Percentiles rank a stretch among this genome's conserved stretches.
phyloP scores from a whole-genome alignment of 1,139 yeast genomes.

The Candida dubliniensis region DNA sequence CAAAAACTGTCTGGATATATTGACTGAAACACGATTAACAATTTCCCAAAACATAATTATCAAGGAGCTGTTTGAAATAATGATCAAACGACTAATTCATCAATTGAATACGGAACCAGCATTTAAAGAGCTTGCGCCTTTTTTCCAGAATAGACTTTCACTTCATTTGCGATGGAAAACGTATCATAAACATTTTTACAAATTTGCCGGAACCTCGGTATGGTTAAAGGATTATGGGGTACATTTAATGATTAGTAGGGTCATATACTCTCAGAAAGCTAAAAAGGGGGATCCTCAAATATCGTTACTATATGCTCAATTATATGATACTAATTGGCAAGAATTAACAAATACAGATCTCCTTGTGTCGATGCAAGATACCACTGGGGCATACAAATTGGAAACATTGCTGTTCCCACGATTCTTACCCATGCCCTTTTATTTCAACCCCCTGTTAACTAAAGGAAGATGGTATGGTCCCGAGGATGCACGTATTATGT shows the following conservation, averaged over 20 bases:
- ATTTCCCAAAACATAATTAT: slow-evolving; percentile 6
- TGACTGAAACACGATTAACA: slow-evolving; percentile 3
- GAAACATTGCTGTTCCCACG: slow-evolving; percentile 24
- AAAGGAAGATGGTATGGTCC: slow-evolving; percentile 29
- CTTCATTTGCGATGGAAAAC: slow-evolving; percentile 20
- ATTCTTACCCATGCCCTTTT: slow-evolving; percentile 30
- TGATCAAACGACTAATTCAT: slow-evolving; percentile 8
- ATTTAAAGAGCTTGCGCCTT: slow-evolving; percentile 20
- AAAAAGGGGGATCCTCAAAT: slow-evolving; percentile 29
- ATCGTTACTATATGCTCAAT: slow-evolving; percentile 42
- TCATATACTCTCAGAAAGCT: slow-evolving; percentile 29
- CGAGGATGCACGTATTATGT: slow-evolving; percentile 33
- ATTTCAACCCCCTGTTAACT: slow-evolving; percentile 17
- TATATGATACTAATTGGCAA: slow-evolving; percentile 48
- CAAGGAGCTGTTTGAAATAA: slow-evolving; percentile 24
- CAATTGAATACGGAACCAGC: slow-evolving; percentile 20
- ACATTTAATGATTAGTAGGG: slow-evolving; percentile 34
- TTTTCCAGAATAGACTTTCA: slow-evolving; percentile 18
- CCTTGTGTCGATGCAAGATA: slow-evolving; percentile 24
- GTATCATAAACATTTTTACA: slow-evolving; percentile 34
- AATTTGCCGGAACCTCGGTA: slow-evolving; percentile 37
- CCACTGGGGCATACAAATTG: slow-evolving; percentile 12
- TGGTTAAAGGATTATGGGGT: slow-evolving; percentile 32
- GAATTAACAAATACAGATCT: slow-evolving; percentile 30
- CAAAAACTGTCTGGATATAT: slow-evolving; percentile 1